Evolutionary conservation across 176 grass and related monocot genomes (phyloP), one percentile per base, ranked within the genome.

Genomic region (Pontederia crassipes): DNA sequence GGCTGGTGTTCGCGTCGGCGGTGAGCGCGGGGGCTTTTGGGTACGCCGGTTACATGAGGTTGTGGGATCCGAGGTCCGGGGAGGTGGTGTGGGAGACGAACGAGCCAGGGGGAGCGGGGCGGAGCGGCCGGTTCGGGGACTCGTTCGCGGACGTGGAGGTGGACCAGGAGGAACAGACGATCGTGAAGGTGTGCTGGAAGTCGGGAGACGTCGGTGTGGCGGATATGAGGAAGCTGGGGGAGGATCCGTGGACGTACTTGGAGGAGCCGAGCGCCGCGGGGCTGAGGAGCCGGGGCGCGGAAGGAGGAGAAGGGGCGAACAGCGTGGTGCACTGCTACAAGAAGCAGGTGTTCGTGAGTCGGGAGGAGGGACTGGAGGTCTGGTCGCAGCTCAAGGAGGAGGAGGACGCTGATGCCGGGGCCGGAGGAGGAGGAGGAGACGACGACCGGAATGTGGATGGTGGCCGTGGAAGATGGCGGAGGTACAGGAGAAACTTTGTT

Each of bases 41-140:
- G 17, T 91, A 88, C 67, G 90, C 93, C 20, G 93, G 93, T 0
- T 97, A 91, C 68, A 97, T 97, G 87, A 80, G 84, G 60, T 45
- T 88, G 45, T 97, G 87, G 87, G 93, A 91, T 57, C 83, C 83
- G 14, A 73, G 87, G 2, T 88, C 84, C 4, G 87, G 84, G 15
- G 59, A 83, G 72, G 76, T 76, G 10, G 84, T 97, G 52, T 97
- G 84, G 93, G 93, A 97, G 71, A 91, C 87, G 0, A 91, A 81
- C 17, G 93, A 97, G 62, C 93, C 93, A 11, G 92, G 92, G 12
- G 92, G 83, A 11, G 15, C 55, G 46, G 81, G 83, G 65, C 80
- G 80, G 62, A 88, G 75, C 73, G 85, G 75, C 68, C 61, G 87
- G 28, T 97, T 83, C 64, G 87, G 87, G 61, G 93, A 91, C 66